Evolutionary conservation across 1,139 yeast genomes (phyloP).

Genomic region (Yamadazyma dushanensis): DNA sequence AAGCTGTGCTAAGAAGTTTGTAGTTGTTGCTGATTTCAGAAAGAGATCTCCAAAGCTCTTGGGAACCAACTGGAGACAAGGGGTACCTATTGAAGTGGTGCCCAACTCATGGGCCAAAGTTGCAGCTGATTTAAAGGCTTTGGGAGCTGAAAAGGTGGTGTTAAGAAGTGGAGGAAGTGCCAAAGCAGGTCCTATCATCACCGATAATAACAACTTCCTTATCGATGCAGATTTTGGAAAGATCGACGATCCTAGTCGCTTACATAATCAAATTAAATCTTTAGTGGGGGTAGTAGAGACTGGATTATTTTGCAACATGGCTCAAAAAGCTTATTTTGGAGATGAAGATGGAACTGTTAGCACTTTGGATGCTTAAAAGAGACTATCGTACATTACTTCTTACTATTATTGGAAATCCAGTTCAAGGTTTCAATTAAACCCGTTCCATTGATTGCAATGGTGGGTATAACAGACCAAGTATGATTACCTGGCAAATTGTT

Average conservation of each 20-base stretch:
- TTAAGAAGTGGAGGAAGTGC: conserved; percentile 87
- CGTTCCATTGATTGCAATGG: conserved; percentile 73
- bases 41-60: conserved; percentile 65
- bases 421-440: conserved; percentile 73
- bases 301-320: conserved; percentile 77
- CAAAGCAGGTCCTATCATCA: conserved; percentile 97
- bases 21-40: conserved; percentile 91
- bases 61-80: conserved; percentile 84
- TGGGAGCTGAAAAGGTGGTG: conserved; percentile 67
- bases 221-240: conserved; percentile 93
- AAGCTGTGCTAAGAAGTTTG: conserved; percentile 68
- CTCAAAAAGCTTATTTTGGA: conserved; percentile 85
- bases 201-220: conserved; percentile 92
- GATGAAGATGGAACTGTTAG: conserved; percentile 68
- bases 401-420: conserved; percentile 68
- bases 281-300: conserved; percentile 97
- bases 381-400: conserved; percentile 20
- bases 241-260: conserved; percentile 56
- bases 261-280: conserved; percentile 67
- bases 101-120: conserved; percentile 87
- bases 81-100: conserved; percentile 94
- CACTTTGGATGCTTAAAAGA: conserved; percentile 1
- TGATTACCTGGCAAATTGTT: conserved; percentile 55
- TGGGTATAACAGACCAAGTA: conserved; percentile 75
- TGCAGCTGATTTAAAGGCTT: conserved; percentile 51